These are phyloP conservation scores for Fusarium sp. DNA, from an alignment of 2,329 filamentous ascomycete genomes.

Conservation along the genomic window DNA sequence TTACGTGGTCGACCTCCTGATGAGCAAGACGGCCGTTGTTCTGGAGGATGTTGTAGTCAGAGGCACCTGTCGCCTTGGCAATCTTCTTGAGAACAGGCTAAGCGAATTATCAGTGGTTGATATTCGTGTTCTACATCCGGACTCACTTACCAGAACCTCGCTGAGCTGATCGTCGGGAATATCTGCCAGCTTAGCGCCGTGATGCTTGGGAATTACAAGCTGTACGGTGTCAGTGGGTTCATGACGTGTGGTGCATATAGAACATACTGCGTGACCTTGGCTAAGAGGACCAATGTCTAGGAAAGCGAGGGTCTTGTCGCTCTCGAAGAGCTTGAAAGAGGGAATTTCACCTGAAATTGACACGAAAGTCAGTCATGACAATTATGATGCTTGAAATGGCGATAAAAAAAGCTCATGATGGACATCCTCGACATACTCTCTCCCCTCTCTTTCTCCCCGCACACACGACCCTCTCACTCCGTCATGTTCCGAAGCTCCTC, in stretches of 20 bases:
- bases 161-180: slow-evolving; percentile 88
- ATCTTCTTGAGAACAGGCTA: slow-evolving; percentile 78
- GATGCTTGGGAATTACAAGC: slow-evolving; percentile 96
- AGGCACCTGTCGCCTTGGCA: slow-evolving; percentile 76
- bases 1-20: slow-evolving; percentile 90
- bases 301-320: slow-evolving; percentile 91
- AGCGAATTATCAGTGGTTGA: slow-evolving; percentile 7
- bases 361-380: slow-evolving; percentile 19
- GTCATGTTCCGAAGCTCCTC: background rate
- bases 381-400: background rate
- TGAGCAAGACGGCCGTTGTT: slow-evolving; percentile 95
- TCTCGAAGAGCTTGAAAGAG: slow-evolving; percentile 95
- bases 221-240: slow-evolving; percentile 48
- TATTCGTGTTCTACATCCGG: background rate
- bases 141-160: slow-evolving; percentile 75
- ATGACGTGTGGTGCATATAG: background rate
- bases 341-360: slow-evolving; percentile 82
- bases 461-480: background rate
- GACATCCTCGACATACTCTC: slow-evolving; percentile 31
- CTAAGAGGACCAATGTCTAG: slow-evolving; percentile 94
- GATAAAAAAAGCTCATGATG: slow-evolving; percentile 13
- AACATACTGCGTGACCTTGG: slow-evolving; percentile 84
- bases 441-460: slow-evolving; percentile 16
- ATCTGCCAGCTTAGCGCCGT: slow-evolving; percentile 90
- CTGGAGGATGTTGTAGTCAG: slow-evolving; percentile 92